Evolutionary conservation across 2,329 filamentous ascomycete genomes (phyloP), one percentile per base, ranked within the genome.

Genomic region (Fusarium redolens): DNA sequence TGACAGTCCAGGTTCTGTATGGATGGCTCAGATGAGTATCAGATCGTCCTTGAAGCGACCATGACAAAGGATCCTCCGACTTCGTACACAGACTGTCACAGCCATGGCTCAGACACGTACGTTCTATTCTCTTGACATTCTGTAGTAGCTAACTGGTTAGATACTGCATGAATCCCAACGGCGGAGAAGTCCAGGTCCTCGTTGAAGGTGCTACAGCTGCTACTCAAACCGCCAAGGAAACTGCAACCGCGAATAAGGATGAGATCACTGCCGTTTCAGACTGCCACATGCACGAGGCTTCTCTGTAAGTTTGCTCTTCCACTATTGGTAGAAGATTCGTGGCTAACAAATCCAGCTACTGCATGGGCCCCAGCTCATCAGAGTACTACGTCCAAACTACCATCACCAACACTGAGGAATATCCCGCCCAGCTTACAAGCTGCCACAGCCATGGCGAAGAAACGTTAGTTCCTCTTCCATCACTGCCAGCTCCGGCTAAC

Each of bases 391-490:
- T 86, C 38, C 81, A 82, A 44, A 83, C 83, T 0, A 85, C 86
- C 14, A 82, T 84, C 6, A 92, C 88, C 3, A 85, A 85, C 30
- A 90, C 87, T 1, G 84, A 85, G 40, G 86, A 87, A 51, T 80
- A 90, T 31, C 90, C 91, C 0, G 83, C 90, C 0, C 82, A 87
- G 55, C 92, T 90, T 75, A 92, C 90, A 0, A 87, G 81, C 51
- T 93, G 92, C 74, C 91, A 93, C 79, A 77, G 80, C 3, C 91
- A 93, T 77, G 90, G 83, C 11, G 73, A 79, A 3, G 85, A 90
- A 51, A 84, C 85, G 89, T 92, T 82, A 64, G 86, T 7, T 8
- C 2, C 20, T 10, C 7, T 17, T 14, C 20, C 2, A 4, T 4
- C 3, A 9, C 14, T 3, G 13, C 7, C 3, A 14, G 6, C 4